phyloP scores from a whole-genome alignment of 192 early-diverging fungal species.

The Backusella tuberculispora region DNA sequence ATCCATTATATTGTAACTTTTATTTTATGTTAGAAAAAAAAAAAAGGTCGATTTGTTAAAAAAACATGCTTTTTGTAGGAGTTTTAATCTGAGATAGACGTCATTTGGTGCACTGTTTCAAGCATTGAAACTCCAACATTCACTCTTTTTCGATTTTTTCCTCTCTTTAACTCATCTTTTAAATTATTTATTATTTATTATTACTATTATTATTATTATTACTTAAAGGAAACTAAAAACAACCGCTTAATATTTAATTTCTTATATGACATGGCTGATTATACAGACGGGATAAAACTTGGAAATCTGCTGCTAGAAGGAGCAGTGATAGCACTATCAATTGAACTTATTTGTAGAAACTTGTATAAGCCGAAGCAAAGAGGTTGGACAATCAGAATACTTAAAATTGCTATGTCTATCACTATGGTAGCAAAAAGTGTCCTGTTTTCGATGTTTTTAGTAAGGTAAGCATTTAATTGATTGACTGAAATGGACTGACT shows the following conservation, averaged over 20 bases:
- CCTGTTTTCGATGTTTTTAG: not conserved
- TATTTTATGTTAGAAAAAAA: constrained; percentile 7
- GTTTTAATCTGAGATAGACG: not conserved
- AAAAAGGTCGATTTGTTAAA: not conserved
- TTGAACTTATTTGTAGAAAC: not conserved
- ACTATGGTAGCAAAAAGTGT: not conserved
- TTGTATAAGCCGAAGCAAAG: not conserved
- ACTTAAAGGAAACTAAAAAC: no score
- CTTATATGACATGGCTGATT: not conserved
- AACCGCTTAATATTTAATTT: not conserved
- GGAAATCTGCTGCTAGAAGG: not conserved
- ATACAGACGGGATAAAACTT: not conserved
- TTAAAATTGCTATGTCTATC: not conserved
- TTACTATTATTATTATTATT: not conserved
- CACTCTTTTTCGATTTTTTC: not conserved
- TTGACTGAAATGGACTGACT: not conserved
- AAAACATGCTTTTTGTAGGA: not conserved
- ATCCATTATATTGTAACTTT: constrained; percentile 20
- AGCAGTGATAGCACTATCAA: not conserved
- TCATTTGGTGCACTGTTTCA: not conserved
- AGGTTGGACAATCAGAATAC: not conserved
- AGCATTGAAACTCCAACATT: not conserved
- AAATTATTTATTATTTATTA: not conserved
- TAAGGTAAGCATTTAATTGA: not conserved
- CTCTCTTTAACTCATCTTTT: not conserved